Base-by-base conservation (phyloP, 129 eudicot genomes). In the Erigeron canadensis region DNA sequence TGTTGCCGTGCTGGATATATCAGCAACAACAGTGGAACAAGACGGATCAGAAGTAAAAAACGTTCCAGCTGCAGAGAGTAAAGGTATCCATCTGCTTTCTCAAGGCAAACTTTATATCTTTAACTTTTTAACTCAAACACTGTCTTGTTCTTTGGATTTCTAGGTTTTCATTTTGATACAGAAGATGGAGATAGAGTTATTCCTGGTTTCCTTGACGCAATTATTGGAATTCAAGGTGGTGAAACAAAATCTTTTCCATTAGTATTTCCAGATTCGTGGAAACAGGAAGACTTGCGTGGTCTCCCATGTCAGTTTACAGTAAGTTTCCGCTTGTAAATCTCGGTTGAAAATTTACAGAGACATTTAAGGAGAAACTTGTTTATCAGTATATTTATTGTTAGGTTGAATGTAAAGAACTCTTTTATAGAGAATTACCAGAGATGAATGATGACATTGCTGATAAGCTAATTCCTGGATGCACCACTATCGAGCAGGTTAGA, bases 341-440 rank as follows among this genome's bases (percentile, higher is more conserved):
- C 4, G 60, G 41, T 19, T 44, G 28, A 7, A 40, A 56, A 41
- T 74, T 10, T 69, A 47, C 0, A 10, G 8, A 19, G 8, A 74
- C 6, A 13, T 45, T 23, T 10, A 40, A 28, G 34, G 34, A 28
- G 34, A 28, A 28, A 28, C 34, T 28, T 2, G 34, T 28, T 28
- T 42, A 34, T 53, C 48, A 39, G 76, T n/a, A 18, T 6, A 65
- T 17, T 22, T 74, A 23, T 77, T 73, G 37, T 7, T 74, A 95
- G 99, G 99, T 95, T 47, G 97, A 90, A 42, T 90, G 99, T 74
- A 88, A 90, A 75, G 97, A 90, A 79, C 91, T 95, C 77, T 95
- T 90, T 76, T 84, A 84, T 83, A 79, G 97, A 88, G 99, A 87
- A 57, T 77, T 90, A 19, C 99, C 99, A 0, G 86, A 85, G 74